Evolutionary conservation across 2,329 filamentous ascomycete genomes (phyloP), one percentile per base, ranked within the genome.

Genomic region (Colletotrichum siamense): DNA sequence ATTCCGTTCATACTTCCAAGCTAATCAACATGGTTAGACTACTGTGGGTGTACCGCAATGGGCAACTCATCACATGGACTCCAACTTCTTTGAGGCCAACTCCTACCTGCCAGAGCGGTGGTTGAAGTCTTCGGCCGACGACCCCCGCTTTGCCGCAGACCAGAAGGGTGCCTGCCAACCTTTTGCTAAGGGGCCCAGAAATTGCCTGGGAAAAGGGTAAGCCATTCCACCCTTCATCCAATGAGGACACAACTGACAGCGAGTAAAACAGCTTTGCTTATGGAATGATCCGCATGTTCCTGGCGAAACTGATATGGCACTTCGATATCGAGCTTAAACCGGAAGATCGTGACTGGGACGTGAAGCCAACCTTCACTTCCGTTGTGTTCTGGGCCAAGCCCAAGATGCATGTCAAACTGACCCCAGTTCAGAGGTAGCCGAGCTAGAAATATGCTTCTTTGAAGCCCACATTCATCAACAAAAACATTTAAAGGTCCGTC

Each of bases 241-340:
- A 22, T 63, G 74, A 82, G 89, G 30, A 13, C 24, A 75, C 9
- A 7, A 6, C 52, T 59, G 36, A 62, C 18, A 22, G 28, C 30
- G 6, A 52, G 18, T 12, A 18, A 18, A 18, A 32, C 6, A 89
- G 87, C 73, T 81, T 91, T 62, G 88, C 88, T 5, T 88, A 88
- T 64, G 83, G 86, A 22, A 88, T 91, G 79, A 88, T 90, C 85
- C 84, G 88, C 8, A 80, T 89, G 6, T 86, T 90, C 59, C 79
- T 91, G 8, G 85, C 87, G 0, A 85, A 85, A 2, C 76, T 91
- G 10, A 77, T 91, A 1, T 90, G 84, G 80, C 87, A 87, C 66
- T 91, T 90, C 79, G 88, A 91, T 73, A 71, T 89, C 71, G 79
- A 81, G 36, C 81, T 89, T 22, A 82, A 82, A 2, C 81, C 86